Evolutionary conservation across 2,329 filamentous ascomycete species (phyloP).

Genomic region (Phoma herbarum): DNA sequence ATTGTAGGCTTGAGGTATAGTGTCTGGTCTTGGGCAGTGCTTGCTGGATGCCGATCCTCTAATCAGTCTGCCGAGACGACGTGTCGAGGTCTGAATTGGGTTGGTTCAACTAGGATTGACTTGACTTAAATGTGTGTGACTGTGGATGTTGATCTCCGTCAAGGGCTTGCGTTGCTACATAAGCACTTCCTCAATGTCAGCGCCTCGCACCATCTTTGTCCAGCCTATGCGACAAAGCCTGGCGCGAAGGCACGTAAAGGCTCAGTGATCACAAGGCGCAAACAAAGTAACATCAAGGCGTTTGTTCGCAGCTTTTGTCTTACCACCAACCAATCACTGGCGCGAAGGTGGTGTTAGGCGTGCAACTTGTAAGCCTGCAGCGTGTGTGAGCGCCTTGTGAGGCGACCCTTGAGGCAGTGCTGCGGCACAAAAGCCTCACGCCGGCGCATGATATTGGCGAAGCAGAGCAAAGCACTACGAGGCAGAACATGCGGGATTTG

Average conservation of each 20-base stretch:
- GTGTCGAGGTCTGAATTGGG: too few relatives aligned
- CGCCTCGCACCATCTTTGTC: background rate
- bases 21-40: too few relatives aligned
- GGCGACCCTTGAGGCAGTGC: constrained; percentile 18
- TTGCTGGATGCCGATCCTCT: background rate
- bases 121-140: background rate
- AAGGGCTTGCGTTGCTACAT: constrained; percentile 9
- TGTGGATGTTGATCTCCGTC: background rate
- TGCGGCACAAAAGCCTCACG: background rate
- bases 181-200: background rate
- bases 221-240: constrained; percentile 11
- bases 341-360: background rate
- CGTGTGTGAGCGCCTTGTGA: constrained; percentile 9
- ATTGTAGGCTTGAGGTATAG: background rate
- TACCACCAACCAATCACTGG: background rate
- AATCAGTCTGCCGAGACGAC: background rate
- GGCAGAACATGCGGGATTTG: background rate
- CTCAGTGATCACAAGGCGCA: background rate
- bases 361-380: constrained; percentile 14
- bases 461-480: background rate
- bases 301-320: background rate
- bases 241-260: background rate
- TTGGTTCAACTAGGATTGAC: background rate
- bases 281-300: background rate
- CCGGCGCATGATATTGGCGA: background rate